These are phyloP conservation scores for Luvunga scandens DNA, from an alignment of 345 rosid species.

Conservation along the genomic window DNA sequence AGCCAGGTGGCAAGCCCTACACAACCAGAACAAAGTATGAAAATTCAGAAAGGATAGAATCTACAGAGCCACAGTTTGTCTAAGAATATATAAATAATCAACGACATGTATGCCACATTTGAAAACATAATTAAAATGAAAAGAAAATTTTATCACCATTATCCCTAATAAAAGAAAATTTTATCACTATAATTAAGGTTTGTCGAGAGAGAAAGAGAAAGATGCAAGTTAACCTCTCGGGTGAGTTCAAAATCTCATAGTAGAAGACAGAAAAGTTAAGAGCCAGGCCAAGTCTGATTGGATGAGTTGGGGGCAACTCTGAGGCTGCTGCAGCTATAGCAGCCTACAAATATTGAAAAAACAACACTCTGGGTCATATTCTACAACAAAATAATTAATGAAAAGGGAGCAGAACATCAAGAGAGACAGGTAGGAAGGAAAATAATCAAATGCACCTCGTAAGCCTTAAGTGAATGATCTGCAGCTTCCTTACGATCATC, in stretches of 20 bases:
- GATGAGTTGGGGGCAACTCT: slow-evolving; percentile 73
- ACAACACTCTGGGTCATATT: background rate
- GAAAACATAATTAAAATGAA: background rate
- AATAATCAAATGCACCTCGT: slow-evolving; percentile 35
- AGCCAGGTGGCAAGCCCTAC: slow-evolving; percentile 82
- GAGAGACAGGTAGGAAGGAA: background rate
- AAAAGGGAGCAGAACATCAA: background rate
- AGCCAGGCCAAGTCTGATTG: slow-evolving; percentile 81
- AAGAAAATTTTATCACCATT: background rate
- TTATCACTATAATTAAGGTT: background rate
- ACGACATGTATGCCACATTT: background rate
- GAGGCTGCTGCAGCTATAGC: slow-evolving; percentile 45
- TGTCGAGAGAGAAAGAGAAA: background rate
- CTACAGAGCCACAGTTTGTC: background rate
- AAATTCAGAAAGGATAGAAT: background rate
- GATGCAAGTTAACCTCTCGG: slow-evolving; percentile 52
- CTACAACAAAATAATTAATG: background rate
- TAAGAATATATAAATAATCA: background rate
- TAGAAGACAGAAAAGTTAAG: slow-evolving; percentile 86
- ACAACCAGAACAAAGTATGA: slow-evolving; percentile 14
- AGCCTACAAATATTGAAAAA: slow-evolving; percentile 30
- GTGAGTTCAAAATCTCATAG: slow-evolving; percentile 81
- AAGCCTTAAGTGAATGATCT: slow-evolving; percentile 55
- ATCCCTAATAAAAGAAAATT: background rate
- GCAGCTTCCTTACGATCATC: slow-evolving; percentile 56